Conservation (phyloP, 2,329 filamentous ascomycete species). For the Chrysoporthe deuterocubensis region DNA sequence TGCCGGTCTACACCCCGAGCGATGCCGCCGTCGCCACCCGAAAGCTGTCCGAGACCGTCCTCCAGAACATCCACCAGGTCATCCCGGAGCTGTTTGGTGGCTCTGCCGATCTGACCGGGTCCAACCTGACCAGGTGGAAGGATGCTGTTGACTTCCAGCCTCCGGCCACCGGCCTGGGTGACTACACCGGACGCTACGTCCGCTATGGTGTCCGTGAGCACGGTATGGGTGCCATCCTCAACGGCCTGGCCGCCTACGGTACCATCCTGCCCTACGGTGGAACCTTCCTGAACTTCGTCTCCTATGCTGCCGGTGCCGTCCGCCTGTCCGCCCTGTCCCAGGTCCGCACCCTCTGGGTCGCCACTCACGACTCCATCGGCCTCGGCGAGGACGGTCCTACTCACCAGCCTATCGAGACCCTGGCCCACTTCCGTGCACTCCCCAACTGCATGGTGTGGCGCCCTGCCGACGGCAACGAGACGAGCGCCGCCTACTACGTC, state of each 20-base stretch:
- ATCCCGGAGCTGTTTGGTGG: slow-evolving; percentile 93
- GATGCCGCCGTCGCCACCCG: slow-evolving; percentile 88
- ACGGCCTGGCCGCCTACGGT: slow-evolving; percentile 94
- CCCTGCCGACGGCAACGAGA: slow-evolving; percentile 98
- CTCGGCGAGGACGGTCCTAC: slow-evolving; percentile 98
- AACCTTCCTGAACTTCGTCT: slow-evolving; percentile 99
- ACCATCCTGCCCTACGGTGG: slow-evolving; percentile 91
- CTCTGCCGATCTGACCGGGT: slow-evolving; percentile 96
- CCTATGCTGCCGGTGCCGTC: slow-evolving; percentile 93
- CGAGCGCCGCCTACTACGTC: slow-evolving; percentile 95
- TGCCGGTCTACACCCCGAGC: slow-evolving; percentile 86
- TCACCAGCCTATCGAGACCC: slow-evolving; percentile 98
- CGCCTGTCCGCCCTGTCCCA: slow-evolving; percentile 92
- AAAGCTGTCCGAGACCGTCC: slow-evolving; percentile 94
- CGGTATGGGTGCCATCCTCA: slow-evolving; percentile 90
- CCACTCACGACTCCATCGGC: slow-evolving; percentile 98
- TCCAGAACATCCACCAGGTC: slow-evolving; percentile 81
- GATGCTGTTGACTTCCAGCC: slow-evolving; percentile 96
- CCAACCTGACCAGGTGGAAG: slow-evolving; percentile 99
- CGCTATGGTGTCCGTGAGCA: slow-evolving; percentile 93
- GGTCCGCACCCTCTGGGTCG: slow-evolving; percentile 90
- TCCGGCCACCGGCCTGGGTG: slow-evolving; percentile 80
- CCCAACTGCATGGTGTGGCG: slow-evolving; percentile 99
- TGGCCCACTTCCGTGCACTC: slow-evolving; percentile 96
- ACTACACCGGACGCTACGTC: slow-evolving; percentile 90